These are phyloP conservation scores for Tritrichomonas foetus DNA, from an alignment of 208 protist genomes.

Conservation along the genomic window DNA sequence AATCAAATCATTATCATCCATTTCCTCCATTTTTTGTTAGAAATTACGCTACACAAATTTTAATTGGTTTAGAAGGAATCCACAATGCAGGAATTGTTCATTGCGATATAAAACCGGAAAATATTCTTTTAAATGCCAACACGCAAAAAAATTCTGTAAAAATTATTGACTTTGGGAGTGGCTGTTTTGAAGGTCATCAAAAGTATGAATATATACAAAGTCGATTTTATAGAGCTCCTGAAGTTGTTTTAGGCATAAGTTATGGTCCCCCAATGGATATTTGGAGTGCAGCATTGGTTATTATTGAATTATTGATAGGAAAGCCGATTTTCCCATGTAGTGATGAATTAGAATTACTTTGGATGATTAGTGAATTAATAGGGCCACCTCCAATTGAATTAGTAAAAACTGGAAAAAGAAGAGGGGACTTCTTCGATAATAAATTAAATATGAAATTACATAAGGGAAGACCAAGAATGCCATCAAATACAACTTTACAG, in stretches of 20 bases:
- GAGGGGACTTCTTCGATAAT: conserved; percentile 25
- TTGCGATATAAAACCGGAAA: conserved; percentile 67
- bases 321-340: conserved; percentile 44
- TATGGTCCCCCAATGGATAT: conserved; percentile 63
- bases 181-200: conserved; percentile 65
- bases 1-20: conserved; percentile 47
- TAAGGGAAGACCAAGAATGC: too few relatives aligned
- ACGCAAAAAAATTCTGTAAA: conserved; percentile 45
- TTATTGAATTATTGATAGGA: conserved; percentile 93
- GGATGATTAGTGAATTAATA: conserved; percentile 39
- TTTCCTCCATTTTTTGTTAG: conserved; percentile 53
- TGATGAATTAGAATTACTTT: conserved; percentile 47
- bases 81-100: conserved; percentile 46
- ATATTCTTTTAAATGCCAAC: conserved; percentile 44
- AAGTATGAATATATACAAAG: conserved; percentile 83
- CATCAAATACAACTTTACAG: too few relatives aligned
- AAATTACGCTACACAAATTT: conserved; percentile 51
- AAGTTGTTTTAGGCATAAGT: conserved; percentile 65
- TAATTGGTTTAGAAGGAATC: conserved; percentile 45
- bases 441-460: neutral
- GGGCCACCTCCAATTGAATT: conserved; percentile 42
- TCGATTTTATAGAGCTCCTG: conserved; percentile 78
- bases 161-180: conserved; percentile 63
- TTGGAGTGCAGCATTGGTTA: conserved; percentile 93
- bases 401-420: neutral